These are phyloP conservation scores for Yamadazyma spencermartinsiae DNA, from an alignment of 1,139 yeast genomes.

Conservation along the genomic window DNA sequence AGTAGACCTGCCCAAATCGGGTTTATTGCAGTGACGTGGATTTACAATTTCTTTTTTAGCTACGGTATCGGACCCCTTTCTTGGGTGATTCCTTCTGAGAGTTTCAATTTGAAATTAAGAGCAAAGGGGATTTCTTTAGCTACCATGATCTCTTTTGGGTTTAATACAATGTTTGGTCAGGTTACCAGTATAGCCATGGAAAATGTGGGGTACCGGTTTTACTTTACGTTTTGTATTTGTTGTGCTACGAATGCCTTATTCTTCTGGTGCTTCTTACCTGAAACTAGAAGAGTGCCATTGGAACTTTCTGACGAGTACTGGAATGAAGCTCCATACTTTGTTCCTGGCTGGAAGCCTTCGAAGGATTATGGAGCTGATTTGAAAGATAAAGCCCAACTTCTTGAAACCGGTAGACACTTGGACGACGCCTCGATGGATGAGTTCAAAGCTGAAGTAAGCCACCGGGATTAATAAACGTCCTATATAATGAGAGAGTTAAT, in stretches of 20 bases:
- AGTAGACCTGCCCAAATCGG: slow-evolving; percentile 19
- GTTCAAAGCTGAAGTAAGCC: slow-evolving; percentile 16
- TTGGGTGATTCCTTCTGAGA: slow-evolving; percentile 25
- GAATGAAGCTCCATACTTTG: slow-evolving; percentile 21
- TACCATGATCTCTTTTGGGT: slow-evolving; percentile 27
- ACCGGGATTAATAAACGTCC: slow-evolving; percentile 13
- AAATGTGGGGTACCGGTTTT: slow-evolving; percentile 14
- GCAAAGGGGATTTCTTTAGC: slow-evolving; percentile 34
- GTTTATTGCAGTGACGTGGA: slow-evolving; percentile 36
- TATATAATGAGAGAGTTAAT: too few relatives aligned
- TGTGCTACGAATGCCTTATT: slow-evolving; percentile 25
- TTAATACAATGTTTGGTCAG: slow-evolving; percentile 38
- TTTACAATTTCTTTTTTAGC: slow-evolving; percentile 28
- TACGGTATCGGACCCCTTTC: slow-evolving; percentile 36
- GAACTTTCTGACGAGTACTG: slow-evolving; percentile 26
- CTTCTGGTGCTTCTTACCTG: slow-evolving; percentile 29
- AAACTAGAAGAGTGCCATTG: slow-evolving; percentile 25
- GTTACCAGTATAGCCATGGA: slow-evolving; percentile 35
- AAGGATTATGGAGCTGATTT: slow-evolving; percentile 18
- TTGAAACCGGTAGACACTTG: slow-evolving; percentile 14
- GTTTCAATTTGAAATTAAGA: slow-evolving; percentile 26
- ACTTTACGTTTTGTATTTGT: slow-evolving; percentile 21
- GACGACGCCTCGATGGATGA: slow-evolving; percentile 14
- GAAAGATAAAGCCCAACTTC: slow-evolving; percentile 15
- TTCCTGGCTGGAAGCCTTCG: slow-evolving; percentile 21